Conservation (phyloP, 148 eudicot species). For the Chenopodium formosanum region DNA sequence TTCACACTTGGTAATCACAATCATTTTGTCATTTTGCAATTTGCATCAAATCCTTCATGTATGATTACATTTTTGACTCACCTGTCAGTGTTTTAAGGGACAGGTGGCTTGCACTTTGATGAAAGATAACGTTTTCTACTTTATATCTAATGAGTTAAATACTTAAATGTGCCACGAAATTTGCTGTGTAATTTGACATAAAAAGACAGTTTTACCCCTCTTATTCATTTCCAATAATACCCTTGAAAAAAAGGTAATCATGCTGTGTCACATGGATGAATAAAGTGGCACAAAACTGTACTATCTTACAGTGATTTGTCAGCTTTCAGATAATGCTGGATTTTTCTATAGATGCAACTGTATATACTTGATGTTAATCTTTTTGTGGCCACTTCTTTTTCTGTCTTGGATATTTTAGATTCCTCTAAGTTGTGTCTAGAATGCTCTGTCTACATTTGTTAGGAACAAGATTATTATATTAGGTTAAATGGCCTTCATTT, state of each 20-base stretch:
- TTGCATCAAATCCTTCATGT: slow-evolving; percentile 14
- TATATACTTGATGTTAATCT: background rate
- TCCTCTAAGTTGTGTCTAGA: background rate
- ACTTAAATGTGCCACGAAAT: slow-evolving; percentile 2
- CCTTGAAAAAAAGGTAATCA: background rate
- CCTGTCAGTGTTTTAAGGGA: slow-evolving; percentile 11
- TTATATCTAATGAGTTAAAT: slow-evolving; percentile 1
- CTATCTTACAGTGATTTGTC: slow-evolving; percentile 1
- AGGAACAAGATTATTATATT: background rate
- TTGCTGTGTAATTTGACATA: background rate
- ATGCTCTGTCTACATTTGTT: background rate
- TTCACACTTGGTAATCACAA: slow-evolving; percentile 13
- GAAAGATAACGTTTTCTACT: slow-evolving; percentile 11
- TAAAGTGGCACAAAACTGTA: background rate
- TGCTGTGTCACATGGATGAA: slow-evolving; percentile 14
- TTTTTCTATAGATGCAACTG: background rate
- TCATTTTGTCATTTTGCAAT: slow-evolving; percentile 20
- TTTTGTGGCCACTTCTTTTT: background rate
- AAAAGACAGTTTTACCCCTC: slow-evolving; percentile 10
- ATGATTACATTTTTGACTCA: slow-evolving; percentile 24
- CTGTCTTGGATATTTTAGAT: slow-evolving; percentile 4
- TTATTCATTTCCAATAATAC: background rate
- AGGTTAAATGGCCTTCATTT: background rate
- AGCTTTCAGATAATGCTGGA: slow-evolving; percentile 3
- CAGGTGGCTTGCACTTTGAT: slow-evolving; percentile 24